Base-by-base conservation (phyloP, 768 basidiomycete species). In the Austroboletus festivus region DNA sequence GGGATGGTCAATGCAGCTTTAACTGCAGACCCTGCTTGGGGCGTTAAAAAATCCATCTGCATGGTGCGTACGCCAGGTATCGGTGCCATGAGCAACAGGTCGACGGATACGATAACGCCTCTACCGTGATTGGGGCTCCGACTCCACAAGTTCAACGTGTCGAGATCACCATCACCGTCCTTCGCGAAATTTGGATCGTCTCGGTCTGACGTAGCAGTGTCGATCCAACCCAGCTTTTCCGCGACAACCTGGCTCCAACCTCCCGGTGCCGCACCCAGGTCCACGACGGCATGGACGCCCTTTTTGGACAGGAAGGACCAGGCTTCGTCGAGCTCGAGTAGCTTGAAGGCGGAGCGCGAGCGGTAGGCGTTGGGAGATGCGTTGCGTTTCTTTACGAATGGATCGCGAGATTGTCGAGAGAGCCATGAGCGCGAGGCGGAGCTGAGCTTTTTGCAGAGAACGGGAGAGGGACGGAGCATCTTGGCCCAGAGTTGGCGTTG, bases 241-340 rank as follows among this genome's bases (percentile, higher is more conserved):
- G 81, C 77, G 13, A 81, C 83, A 11, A 93, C 93, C 61, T 96
- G 93, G 42, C 86, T 87, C 94, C 95, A 98, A 0, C 92, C 92
- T 0, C 93, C 93, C 0, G 94, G 95, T 0, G 93, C 90, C 0
- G 89, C 89, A 15, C 95, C 94, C 19, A 96, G 78, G 67, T 96
- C 94, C 1, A 94, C 81, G 0, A 95, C 81, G 16, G 78, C 73
- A 2, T 65, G 72, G 5, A 86, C 79, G 46, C 85, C 75, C 21
- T 68, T 64, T 38, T 74, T 67, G 16, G 64, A 62, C 37, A 85
- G 68, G 53, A 91, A 81, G 2, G 70, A 51, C 65, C 74, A 81
- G 31, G 73, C 71, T 0, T 75, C 65, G 60, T 89, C 73, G 42
- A 98, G 78, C 57, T 93, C 88, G 50, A 93, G 66, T 15, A 97